phyloP scores from a whole-genome alignment of 306 rosid species.

The Castanea crenata region DNA sequence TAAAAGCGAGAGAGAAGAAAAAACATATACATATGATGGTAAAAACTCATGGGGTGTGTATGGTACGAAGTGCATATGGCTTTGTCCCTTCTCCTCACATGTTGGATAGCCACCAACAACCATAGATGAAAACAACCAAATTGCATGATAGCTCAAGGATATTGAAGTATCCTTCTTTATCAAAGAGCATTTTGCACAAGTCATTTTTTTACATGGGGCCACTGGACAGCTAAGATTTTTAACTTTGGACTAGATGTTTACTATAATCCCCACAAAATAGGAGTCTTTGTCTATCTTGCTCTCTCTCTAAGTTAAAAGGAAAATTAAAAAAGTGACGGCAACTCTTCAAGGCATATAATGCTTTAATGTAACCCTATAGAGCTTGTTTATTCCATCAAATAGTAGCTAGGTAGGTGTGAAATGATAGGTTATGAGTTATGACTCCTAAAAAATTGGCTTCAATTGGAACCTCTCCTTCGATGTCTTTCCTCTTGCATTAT shows the following conservation, averaged over 20 bases:
- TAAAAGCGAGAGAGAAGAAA: not conserved
- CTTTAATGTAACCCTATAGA: not conserved
- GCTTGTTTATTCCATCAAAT: conserved; percentile 8
- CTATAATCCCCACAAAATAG: conserved; percentile 30
- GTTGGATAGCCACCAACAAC: conserved; percentile 49
- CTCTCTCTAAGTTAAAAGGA: not conserved
- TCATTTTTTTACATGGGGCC: conserved; percentile 16
- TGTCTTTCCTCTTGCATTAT: not conserved
- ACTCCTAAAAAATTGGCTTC: conserved; percentile 31
- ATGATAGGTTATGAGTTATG: too few relatives aligned
- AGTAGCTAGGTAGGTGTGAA: not conserved
- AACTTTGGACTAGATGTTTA: not conserved
- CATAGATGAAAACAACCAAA: conserved; percentile 44
- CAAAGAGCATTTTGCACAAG: conserved; percentile 26
- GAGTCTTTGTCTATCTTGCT: conserved; percentile 10
- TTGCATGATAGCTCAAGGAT: conserved; percentile 29
- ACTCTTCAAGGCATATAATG: conserved; percentile 21
- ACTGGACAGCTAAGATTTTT: conserved; percentile 20
- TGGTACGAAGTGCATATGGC: conserved; percentile 17
- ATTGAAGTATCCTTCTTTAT: not conserved
- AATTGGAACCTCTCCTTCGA: conserved; percentile 22
- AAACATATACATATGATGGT: conserved; percentile 9
- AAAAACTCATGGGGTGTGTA: conserved; percentile 33
- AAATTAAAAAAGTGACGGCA: conserved; percentile 17
- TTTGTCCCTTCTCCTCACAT: conserved; percentile 81